A percentile compares a stretch with the other conserved stretches of the same genome.
phyloP scores from a whole-genome alignment of 371 early-diverging fungal species.

The Paraphysoderma sedebokerense region DNA sequence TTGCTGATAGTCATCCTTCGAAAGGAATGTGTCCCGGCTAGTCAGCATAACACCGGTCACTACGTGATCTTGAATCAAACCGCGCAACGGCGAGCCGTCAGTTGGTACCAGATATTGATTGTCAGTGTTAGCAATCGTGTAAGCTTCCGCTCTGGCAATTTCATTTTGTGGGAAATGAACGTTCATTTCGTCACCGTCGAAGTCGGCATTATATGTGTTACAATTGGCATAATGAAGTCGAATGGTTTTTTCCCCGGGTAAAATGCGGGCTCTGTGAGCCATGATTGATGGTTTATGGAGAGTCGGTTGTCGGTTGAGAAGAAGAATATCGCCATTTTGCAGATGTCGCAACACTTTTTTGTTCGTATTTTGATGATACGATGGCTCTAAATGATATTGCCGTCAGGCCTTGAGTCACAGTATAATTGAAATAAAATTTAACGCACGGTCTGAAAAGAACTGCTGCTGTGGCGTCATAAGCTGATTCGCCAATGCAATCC shows the following conservation, averaged over 20 bases:
- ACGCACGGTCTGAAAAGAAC: not conserved
- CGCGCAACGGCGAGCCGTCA: constrained; percentile 95
- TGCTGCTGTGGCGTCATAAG: constrained; percentile 6
- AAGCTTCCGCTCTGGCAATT: too few relatives aligned
- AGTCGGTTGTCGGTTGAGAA: constrained; percentile 99
- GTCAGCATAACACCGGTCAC: constrained; percentile 93
- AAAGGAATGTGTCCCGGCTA: constrained; percentile 76
- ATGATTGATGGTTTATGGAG: constrained; percentile 99
- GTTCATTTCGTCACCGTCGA: constrained; percentile 99
- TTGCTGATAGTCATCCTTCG: constrained; percentile 59
- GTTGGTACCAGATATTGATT: constrained; percentile 97
- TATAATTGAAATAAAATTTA: too few relatives aligned
- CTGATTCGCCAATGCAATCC: constrained; percentile 92
- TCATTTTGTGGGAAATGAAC: constrained; percentile 99
- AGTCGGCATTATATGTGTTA: constrained; percentile 98
- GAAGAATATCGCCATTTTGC: constrained; percentile 90
- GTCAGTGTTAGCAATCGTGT: constrained; percentile 86
- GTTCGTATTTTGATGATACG: not conserved
- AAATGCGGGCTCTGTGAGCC: constrained; percentile 93
- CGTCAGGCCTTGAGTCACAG: too few relatives aligned
- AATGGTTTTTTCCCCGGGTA: constrained; percentile 97
- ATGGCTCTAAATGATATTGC: too few relatives aligned
- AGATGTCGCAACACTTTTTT: constrained; percentile 81
- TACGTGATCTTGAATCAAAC: constrained; percentile 99
- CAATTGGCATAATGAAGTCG: constrained; percentile 99